Evolutionary conservation across 495 filamentous ascomycete genomes (phyloP).

Genomic region (Durotheca rogersii): DNA sequence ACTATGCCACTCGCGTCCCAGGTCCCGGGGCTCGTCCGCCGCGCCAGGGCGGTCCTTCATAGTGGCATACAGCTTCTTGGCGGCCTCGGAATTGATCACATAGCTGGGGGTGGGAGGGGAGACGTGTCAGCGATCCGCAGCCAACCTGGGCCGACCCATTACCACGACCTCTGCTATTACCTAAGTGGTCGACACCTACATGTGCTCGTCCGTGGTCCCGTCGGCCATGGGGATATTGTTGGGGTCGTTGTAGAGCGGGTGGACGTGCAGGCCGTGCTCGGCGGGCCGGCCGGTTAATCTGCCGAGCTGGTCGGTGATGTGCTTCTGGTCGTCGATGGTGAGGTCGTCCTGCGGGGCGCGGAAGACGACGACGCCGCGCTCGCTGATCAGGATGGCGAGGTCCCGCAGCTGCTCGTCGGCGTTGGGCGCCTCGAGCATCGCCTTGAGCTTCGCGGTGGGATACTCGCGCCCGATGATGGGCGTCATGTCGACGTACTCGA

Average conservation of each 20-base stretch:
- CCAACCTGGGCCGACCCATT: neutral
- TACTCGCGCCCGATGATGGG: conserved; percentile 71
- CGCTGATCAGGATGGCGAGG: conserved; percentile 56
- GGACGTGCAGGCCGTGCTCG: conserved; percentile 45
- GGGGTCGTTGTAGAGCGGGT: conserved; percentile 46
- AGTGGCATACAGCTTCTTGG: conserved; percentile 47
- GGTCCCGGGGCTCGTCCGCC: conserved; percentile 38
- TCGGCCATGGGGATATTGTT: conserved; percentile 46
- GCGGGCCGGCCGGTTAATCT: conserved; percentile 44
- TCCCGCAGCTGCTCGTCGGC: conserved; percentile 66
- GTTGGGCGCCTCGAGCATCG: conserved; percentile 61
- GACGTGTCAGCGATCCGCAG: too few species aligned
- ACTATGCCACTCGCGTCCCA: conserved; percentile 47
- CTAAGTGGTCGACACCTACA: conserved; percentile 23
- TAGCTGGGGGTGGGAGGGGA: too few species aligned
- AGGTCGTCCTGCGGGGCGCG: conserved; percentile 43
- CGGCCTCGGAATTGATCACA: conserved; percentile 49
- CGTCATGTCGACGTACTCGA: conserved; percentile 64
- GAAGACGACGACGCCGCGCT: conserved; percentile 66
- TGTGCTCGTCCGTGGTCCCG: conserved; percentile 41
- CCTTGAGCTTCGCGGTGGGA: conserved; percentile 56
- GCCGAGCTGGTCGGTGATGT: conserved; percentile 42
- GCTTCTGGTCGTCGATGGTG: conserved; percentile 42
- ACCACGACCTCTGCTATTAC: neutral
- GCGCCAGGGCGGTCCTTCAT: conserved; percentile 37